Conservation (phyloP, 116 monocot genomes). For the Trichopus zeylanicus region DNA sequence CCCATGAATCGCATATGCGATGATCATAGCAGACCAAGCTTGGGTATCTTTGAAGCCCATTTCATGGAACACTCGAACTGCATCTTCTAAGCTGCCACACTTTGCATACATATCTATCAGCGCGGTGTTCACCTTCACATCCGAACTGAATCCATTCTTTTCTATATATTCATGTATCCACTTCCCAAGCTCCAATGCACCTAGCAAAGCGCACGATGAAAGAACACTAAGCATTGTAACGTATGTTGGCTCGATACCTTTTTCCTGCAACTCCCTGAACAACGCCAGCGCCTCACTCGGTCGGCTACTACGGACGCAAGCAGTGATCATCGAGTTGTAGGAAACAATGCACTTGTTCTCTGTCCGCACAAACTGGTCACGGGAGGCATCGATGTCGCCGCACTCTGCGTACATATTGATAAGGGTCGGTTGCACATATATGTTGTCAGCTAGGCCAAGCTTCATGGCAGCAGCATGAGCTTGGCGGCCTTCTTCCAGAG, state of each 20-base stretch:
- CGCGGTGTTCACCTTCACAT: constrained; percentile 68
- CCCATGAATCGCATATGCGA: constrained; percentile 68
- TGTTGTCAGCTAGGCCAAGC: constrained; percentile 30
- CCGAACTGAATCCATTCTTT: constrained; percentile 35
- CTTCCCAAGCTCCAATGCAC: constrained; percentile 62
- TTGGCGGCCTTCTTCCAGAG: constrained; percentile 44
- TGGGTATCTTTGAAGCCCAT: constrained; percentile 57
- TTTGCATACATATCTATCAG: constrained; percentile 88
- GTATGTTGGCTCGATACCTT: constrained; percentile 38
- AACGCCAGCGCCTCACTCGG: constrained; percentile 68
- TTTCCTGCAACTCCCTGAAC: constrained; percentile 61
- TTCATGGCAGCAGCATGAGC: constrained; percentile 44
- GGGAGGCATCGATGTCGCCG: constrained; percentile 43
- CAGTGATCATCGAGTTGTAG: constrained; percentile 77
- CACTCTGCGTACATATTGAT: constrained; percentile 79
- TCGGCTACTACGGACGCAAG: constrained; percentile 43
- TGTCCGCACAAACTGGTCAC: constrained; percentile 32
- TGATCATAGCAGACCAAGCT: constrained; percentile 79
- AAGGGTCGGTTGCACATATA: constrained; percentile 49
- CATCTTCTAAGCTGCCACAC: constrained; percentile 79
- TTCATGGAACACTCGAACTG: constrained; percentile 38
- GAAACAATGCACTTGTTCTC: constrained; percentile 39
- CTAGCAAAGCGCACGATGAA: constrained; percentile 59
- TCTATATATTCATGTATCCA: constrained; percentile 69
- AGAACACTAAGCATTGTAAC: constrained; percentile 76